Evolutionary conservation across 2,329 filamentous ascomycete genomes (phyloP), one percentile per base, ranked within the genome.

Genomic region (Hymenoscyphus infarciens): DNA sequence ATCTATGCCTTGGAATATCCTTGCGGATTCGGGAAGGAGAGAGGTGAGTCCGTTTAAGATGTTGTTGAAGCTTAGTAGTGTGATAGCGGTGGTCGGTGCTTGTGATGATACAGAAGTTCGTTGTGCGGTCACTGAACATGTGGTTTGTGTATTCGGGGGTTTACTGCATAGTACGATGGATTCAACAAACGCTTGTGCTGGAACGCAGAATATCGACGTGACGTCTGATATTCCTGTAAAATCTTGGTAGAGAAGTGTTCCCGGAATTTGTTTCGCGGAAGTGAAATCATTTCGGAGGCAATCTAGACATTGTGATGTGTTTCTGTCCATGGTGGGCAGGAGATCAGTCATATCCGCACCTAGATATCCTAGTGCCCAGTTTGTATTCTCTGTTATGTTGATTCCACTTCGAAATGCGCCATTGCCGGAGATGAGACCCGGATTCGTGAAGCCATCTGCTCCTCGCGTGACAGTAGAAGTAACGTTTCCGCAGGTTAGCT

Each of bases 241-340:
- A 38, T 70, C 69, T 61, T 70, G 67, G 42, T 66, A 70, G 1
- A 70, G 56, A 4, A 69, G 45, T 1, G 66, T 16, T 25, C 67
- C 69, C 2, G 67, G 63, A 8, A 65, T 39, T 27, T 60, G 59
- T 1, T 61, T 59, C 22, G 59, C 25, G 8, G 49, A 53, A 15
- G 61, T 57, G 15, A 45, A 59, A 25, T 66, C 63, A 53, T 60
- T 19, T 2, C 56, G 57, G 11, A 68, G 52, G 38, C 54, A 65
- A 31, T 70, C 68, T 16, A 69, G 62, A 45, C 64, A 65, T 29
- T 59, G 42, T 61, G 64, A 29, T 55, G 42, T 11, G 61, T 60
- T 53, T 53, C 49, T 31, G 11, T 66, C 64, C 3, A 25, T 25
- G 13, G 42, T 2, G 15, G 31, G 25, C 7, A 68, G 63, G 3